A percentile compares a stretch with the other conserved stretches of the same genome.
These are phyloP conservation scores for Trifolium repens DNA, from an alignment of 306 rosid species.

Conservation along the genomic window DNA sequence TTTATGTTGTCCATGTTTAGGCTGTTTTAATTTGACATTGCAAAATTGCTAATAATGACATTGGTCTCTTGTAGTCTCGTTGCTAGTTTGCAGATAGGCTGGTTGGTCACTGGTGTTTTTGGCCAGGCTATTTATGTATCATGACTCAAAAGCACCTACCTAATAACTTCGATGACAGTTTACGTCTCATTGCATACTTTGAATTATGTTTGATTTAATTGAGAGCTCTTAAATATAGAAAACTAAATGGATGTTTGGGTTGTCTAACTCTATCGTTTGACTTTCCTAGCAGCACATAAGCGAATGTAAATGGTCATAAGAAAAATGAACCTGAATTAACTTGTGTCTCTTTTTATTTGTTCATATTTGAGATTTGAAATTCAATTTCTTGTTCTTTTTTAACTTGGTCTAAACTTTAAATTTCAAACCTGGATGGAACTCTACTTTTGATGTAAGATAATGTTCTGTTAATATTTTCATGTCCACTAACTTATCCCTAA, in stretches of 20 bases:
- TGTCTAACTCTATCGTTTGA: not conserved
- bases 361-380: not conserved
- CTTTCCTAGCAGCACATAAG: not conserved
- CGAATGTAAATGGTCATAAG: not conserved
- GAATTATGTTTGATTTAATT: not conserved
- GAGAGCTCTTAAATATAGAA: not conserved
- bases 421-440: not conserved
- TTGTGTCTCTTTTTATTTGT: not conserved
- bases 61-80: no score
- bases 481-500: not conserved
- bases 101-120: no score
- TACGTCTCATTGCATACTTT: not conserved
- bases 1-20: not conserved
- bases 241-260: not conserved
- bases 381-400: not conserved
- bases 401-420: conserved; percentile 4
- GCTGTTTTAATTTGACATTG: not conserved
- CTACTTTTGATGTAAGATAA: conserved; percentile 5
- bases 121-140: not conserved
- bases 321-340: not conserved
- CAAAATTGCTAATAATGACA: no score
- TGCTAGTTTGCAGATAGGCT: no score
- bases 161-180: not conserved
- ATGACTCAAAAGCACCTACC: not conserved
- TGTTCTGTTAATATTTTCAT: not conserved